phyloP scores from a whole-genome alignment of 306 rosid species.

The Lupinus albus region DNA sequence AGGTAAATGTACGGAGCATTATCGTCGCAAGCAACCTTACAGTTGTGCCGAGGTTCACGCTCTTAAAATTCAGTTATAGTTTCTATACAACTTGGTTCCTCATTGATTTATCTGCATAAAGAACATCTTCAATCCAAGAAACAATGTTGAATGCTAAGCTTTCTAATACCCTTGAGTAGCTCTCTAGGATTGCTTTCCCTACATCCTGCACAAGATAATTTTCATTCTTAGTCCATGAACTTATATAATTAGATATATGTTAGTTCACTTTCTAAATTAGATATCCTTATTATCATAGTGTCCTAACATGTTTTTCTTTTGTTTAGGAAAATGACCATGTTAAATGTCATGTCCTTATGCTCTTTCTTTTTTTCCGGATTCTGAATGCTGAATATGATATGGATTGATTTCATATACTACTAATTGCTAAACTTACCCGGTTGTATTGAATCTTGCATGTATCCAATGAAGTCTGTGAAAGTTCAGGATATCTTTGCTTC shows the following conservation, averaged over 20 bases:
- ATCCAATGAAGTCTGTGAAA: slow-evolving; percentile 89
- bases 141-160: slow-evolving; percentile 77
- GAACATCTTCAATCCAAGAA: slow-evolving; percentile 80
- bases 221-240: too few relatives aligned
- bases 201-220: slow-evolving; percentile 60
- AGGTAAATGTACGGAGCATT: too few relatives aligned
- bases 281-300: slow-evolving; percentile 15
- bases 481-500: slow-evolving; percentile 93
- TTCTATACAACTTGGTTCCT: slow-evolving; percentile 45
- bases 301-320: neutral
- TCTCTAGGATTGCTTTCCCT: slow-evolving; percentile 68
- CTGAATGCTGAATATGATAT: too few relatives aligned
- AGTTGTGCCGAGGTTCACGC: too few relatives aligned
- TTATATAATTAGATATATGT: neutral
- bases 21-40: too few relatives aligned
- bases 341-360: too few relatives aligned
- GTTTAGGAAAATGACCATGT: neutral
- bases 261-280: neutral
- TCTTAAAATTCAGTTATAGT: neutral
- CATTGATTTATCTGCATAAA: slow-evolving; percentile 55
- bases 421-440: slow-evolving; percentile 51
- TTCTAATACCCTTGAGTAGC: slow-evolving; percentile 81
- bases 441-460: slow-evolving; percentile 91
- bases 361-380: too few relatives aligned
- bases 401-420: neutral